Evolutionary conservation across 2,329 filamentous ascomycete species (phyloP).

Genomic region (Claviceps humidiphila): DNA sequence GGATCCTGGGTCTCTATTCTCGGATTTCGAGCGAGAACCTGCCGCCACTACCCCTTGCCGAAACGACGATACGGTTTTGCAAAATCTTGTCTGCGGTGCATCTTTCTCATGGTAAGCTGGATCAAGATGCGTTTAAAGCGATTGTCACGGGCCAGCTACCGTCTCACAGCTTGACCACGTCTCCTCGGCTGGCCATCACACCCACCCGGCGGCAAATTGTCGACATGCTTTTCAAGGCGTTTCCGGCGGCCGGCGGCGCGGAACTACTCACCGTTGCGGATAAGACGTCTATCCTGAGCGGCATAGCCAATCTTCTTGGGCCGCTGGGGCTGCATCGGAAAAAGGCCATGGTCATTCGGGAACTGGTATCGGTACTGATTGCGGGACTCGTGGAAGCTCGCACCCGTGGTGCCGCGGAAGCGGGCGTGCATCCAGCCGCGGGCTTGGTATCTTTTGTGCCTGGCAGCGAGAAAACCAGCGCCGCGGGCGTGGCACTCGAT

Average conservation of each 20-base stretch:
- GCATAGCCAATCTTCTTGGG: slow-evolving; percentile 76
- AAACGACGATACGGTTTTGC: slow-evolving; percentile 60
- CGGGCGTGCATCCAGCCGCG: slow-evolving; percentile 87
- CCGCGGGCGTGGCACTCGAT: slow-evolving; percentile 40
- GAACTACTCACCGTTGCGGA: slow-evolving; percentile 62
- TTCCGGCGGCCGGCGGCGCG: slow-evolving; percentile 51
- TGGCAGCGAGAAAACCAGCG: slow-evolving; percentile 33
- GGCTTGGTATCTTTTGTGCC: slow-evolving; percentile 62
- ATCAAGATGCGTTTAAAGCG: slow-evolving; percentile 46
- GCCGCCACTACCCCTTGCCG: slow-evolving; percentile 57
- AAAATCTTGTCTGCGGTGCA: slow-evolving; percentile 58
- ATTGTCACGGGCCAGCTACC: slow-evolving; percentile 50
- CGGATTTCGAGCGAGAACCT: slow-evolving; percentile 57
- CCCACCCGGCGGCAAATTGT: slow-evolving; percentile 52
- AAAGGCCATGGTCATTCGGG: slow-evolving; percentile 78
- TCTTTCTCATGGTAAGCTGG: slow-evolving; percentile 48
- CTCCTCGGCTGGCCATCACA: slow-evolving; percentile 40
- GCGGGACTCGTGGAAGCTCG: slow-evolving; percentile 79
- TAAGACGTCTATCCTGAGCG: slow-evolving; percentile 65
- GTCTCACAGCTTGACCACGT: slow-evolving; percentile 34
- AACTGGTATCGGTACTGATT: slow-evolving; percentile 71
- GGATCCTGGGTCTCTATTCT: slow-evolving; percentile 61
- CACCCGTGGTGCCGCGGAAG: slow-evolving; percentile 87
- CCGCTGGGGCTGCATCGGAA: slow-evolving; percentile 71
- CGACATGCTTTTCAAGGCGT: slow-evolving; percentile 52